These are phyloP conservation scores for Acer yangbiense DNA, from an alignment of 345 rosid genomes.

Conservation along the genomic window DNA sequence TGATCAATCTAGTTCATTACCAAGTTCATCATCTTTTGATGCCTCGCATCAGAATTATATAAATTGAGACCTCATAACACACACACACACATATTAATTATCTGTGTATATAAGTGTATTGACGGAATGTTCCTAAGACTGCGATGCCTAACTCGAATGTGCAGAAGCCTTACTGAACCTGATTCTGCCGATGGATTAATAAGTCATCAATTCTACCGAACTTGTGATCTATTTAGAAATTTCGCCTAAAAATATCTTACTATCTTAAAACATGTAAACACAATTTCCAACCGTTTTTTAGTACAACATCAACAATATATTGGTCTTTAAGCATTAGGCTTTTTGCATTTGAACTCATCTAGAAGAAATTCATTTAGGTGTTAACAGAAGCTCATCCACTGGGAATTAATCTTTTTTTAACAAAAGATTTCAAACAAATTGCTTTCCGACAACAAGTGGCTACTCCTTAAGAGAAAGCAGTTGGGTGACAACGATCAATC, in stretches of 20 bases:
- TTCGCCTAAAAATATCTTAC: background rate
- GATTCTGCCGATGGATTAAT: background rate
- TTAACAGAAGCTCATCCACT: background rate
- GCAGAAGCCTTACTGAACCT: background rate
- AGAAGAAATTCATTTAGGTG: background rate
- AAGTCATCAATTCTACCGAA: background rate
- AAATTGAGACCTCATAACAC: too few species aligned
- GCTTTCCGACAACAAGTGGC: background rate
- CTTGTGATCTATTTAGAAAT: background rate
- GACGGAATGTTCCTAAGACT: too few species aligned
- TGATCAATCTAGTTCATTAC: too few species aligned
- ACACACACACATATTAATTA: too few species aligned
- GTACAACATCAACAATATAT: background rate
- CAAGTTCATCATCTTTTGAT: too few species aligned
- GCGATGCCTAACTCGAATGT: too few species aligned
- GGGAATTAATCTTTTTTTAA: background rate
- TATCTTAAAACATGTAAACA: background rate
- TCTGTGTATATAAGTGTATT: too few species aligned
- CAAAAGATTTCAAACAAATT: background rate
- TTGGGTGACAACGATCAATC: background rate
- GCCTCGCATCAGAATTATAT: too few species aligned
- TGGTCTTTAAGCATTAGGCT: background rate
- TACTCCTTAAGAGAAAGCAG: background rate
- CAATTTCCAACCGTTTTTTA: background rate
- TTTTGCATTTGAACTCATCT: background rate